Evolutionary conservation across 2,329 filamentous ascomycete genomes (phyloP), one percentile per base, ranked within the genome.

Genomic region (Mycosphaerella sp.): DNA sequence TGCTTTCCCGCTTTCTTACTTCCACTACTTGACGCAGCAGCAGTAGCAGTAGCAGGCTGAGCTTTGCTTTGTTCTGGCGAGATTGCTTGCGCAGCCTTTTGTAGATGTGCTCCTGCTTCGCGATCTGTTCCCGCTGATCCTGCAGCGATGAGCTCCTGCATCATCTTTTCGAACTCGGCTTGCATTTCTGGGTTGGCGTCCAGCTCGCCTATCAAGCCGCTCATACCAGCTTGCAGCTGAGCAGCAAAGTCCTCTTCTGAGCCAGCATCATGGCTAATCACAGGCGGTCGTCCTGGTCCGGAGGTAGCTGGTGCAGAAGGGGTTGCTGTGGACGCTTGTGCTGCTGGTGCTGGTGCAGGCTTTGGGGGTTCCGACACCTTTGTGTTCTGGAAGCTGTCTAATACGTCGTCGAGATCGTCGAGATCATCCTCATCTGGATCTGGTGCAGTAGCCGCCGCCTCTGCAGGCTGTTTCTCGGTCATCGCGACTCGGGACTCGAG

Each of bases 341-440:
- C 59, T 41, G 60, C 21, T 40, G 55, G 40, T 26, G 62, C 48
- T 58, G 63, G 39, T 63, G 63, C 57, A 29, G 60, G 14, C 62
- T 61, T 43, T 17, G 48, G 12, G 8, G 50, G 31, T 70, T 66
- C 68, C 76, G 78, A 63, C 72, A 67, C 80, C 74, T 55, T 84
- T 64, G 61, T 84, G 83, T 48, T 78, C 77, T 29, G 85, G 73
- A 98, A 98, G 60, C 96, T 87, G 68, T 96, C 89, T 26, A 98
- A 84, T 72, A 97, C 86, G 64, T 97, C 92, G 72, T 98, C 93
- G 43, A 98, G 76, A 66, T 97, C 93, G 66, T 96, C 88, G 17
- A 93, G 75, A 63, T 93, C 88, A 71, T 93, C 93, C 72, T 95
- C 91, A 61, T 97, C 92, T 6, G 91, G 92, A 66, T 96, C 92